Evolutionary conservation across 371 early-diverging fungal species (phyloP).

Genomic region (Apophysomyces ossiformis): DNA sequence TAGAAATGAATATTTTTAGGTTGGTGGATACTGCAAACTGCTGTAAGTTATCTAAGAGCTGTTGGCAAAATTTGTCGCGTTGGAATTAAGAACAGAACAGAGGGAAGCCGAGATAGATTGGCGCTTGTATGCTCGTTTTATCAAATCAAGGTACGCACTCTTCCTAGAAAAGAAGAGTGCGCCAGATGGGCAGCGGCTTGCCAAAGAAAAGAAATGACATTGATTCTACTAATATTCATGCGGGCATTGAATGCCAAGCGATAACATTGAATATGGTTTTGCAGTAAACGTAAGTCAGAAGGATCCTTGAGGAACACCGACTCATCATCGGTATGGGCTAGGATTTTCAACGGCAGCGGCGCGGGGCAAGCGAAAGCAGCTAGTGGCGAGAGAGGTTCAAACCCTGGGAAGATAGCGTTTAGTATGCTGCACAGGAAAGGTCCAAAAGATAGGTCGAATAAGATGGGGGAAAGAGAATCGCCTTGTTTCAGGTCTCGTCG

Average conservation of each 20-base stretch:
- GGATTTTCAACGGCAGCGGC: slow-evolving; percentile 18
- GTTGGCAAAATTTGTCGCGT: too few species aligned
- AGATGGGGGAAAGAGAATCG: slow-evolving; percentile 25
- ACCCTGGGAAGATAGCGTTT: background rate
- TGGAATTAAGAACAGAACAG: too few species aligned
- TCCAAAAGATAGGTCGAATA: slow-evolving; percentile 29
- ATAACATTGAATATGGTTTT: slow-evolving; percentile 19
- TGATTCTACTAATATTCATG: slow-evolving; percentile 25
- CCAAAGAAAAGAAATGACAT: slow-evolving; percentile 13
- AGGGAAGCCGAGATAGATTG: too few species aligned
- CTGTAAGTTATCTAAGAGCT: too few species aligned
- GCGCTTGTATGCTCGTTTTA: too few species aligned
- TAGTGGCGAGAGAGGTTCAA: background rate
- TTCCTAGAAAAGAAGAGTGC: too few species aligned
- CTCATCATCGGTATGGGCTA: slow-evolving; percentile 28
- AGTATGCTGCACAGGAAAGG: slow-evolving; percentile 14
- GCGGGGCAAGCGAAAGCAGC: background rate
- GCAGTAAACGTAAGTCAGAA: slow-evolving; percentile 11
- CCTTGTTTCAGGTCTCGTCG: slow-evolving; percentile 21
- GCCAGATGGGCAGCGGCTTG: too few species aligned
- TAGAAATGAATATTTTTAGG: too few species aligned
- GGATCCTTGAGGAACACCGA: slow-evolving; percentile 22
- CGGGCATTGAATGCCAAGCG: slow-evolving; percentile 24
- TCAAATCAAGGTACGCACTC: too few species aligned
- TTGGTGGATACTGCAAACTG: too few species aligned